These are phyloP conservation scores for Gyromitra esculenta DNA, from an alignment of 2,329 filamentous ascomycete genomes.

Conservation along the genomic window DNA sequence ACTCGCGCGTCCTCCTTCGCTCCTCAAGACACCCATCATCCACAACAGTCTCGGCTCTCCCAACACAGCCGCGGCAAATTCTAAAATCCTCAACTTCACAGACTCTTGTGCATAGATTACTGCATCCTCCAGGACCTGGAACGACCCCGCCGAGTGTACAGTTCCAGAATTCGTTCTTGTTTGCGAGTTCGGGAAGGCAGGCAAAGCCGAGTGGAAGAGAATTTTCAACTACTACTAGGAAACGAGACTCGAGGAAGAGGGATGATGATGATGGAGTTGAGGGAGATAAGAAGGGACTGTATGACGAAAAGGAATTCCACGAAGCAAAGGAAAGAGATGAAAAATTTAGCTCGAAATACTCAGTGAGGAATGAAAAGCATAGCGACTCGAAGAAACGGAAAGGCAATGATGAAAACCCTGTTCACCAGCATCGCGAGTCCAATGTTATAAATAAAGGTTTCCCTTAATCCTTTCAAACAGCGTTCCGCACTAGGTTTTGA, in stretches of 20 bases:
- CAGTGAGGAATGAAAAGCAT: slow-evolving; percentile 8
- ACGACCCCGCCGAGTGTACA: slow-evolving; percentile 34
- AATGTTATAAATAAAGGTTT: slow-evolving; percentile 37
- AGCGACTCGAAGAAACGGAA: slow-evolving; percentile 13
- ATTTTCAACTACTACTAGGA: slow-evolving; percentile 11
- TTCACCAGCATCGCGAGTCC: neutral
- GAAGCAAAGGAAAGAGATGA: slow-evolving; percentile 22
- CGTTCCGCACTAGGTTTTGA: slow-evolving; percentile 17
- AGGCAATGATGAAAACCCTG: slow-evolving; percentile 14
- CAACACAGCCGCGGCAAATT: slow-evolving; percentile 30
- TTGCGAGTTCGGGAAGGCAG: slow-evolving; percentile 26
- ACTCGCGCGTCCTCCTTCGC: slow-evolving; percentile 46
- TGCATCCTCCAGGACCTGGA: slow-evolving; percentile 21
- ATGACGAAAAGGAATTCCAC: slow-evolving; percentile 9
- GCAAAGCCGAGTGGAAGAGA: neutral
- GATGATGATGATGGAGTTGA: slow-evolving; percentile 22
- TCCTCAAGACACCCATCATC: slow-evolving; percentile 42
- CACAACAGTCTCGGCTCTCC: slow-evolving; percentile 20
- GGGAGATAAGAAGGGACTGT: slow-evolving; percentile 14
- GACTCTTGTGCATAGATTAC: slow-evolving; percentile 38
- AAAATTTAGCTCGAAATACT: slow-evolving; percentile 1
- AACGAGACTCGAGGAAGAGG: slow-evolving; percentile 10
- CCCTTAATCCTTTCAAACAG: slow-evolving; percentile 8
- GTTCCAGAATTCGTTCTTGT: slow-evolving; percentile 50
- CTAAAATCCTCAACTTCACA: slow-evolving; percentile 38